Conservation (phyloP, 169 alveolate species). For the Theileria equi region DNA sequence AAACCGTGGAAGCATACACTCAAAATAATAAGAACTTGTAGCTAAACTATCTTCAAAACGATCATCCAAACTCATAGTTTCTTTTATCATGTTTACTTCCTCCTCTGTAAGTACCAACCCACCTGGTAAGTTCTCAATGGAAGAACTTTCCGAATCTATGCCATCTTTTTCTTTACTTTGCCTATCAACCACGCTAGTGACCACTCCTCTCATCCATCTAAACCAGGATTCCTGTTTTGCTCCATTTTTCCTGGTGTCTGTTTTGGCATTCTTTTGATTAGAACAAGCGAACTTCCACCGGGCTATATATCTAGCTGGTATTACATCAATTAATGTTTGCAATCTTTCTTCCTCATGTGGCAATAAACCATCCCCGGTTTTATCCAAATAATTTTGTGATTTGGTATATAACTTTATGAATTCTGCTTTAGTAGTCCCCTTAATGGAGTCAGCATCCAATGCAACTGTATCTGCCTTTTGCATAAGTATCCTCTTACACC, state of each 20-base stretch:
- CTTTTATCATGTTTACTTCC: constrained; percentile 67
- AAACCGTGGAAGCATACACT: constrained; percentile 44
- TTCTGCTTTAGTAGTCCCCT: constrained; percentile 73
- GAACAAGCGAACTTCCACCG: constrained; percentile 77
- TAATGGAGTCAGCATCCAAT: constrained; percentile 74
- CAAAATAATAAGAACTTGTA: constrained; percentile 52
- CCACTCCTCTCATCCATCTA: constrained; percentile 43
- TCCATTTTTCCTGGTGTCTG: constrained; percentile 40
- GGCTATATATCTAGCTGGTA: constrained; percentile 80
- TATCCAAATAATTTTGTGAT: constrained; percentile 46
- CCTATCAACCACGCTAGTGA: constrained; percentile 18
- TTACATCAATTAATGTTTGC: constrained; percentile 73
- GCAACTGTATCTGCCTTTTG: constrained; percentile 72
- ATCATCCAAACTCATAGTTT: constrained; percentile 42
- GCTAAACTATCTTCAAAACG: constrained; percentile 50
- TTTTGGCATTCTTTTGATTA: constrained; percentile 49
- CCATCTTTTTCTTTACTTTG: constrained; percentile 34
- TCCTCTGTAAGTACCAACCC: constrained; percentile 72
- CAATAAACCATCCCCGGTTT: constrained; percentile 47
- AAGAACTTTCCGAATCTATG: constrained; percentile 7
- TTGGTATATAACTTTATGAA: constrained; percentile 74
- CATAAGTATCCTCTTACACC: constrained; percentile 69
- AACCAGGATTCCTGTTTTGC: constrained; percentile 39
- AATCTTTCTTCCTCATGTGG: constrained; percentile 62
- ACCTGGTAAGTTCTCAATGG: constrained; percentile 69